Base-by-base conservation (phyloP, 2,329 filamentous ascomycete species). In the Pyrenophora tritici-repentis region DNA sequence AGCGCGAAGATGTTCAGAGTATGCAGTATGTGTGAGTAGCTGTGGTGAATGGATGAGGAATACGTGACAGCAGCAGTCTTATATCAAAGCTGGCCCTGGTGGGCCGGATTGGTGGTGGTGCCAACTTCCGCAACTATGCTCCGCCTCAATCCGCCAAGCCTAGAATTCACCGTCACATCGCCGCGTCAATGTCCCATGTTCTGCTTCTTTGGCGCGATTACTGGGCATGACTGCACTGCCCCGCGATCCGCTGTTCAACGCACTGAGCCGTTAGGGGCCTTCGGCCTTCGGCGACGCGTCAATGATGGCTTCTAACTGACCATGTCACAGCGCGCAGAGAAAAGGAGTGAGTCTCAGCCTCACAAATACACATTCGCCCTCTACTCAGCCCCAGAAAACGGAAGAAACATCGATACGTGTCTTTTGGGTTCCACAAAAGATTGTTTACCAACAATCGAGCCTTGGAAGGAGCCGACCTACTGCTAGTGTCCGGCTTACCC, bases 171-270 rank as follows among this genome's bases (percentile, higher is more conserved):
- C 49, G 34, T 53, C 56, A 47, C 59, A 50, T 47, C 49, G 48
- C 49, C 38, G 56, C 48, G 16, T 38, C 48, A 34, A 52, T 29
- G 44, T 47, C 49, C 44, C 59, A 55, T 50, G 53, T 48, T 42
- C 42, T 52, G 53, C 47, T 53, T 53, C 47, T 47, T 53, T 54
- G 60, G 53, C 46, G 47, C 47, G 37, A 56, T 55, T 56, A 56
- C 55, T 63, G 46, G 59, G 50, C 54, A 40, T 35, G 29, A 46
- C 45, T 66, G 67, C 67, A 69, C 66, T 67, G 67, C 67, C 66
- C 61, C 57, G 38, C 37, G 47, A 29, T 50, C 37, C 39, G 41
- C 42, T 55, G 24, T 47, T 59, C 59, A 58, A 58, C 63, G 58
- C 57, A 57, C 46, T 50, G 58, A 57, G 56, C 56, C 34, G 35